Evolutionary conservation across 2,329 filamentous ascomycete genomes (phyloP), one percentile per base, ranked within the genome.

Genomic region (Elsinoe necatrix): DNA sequence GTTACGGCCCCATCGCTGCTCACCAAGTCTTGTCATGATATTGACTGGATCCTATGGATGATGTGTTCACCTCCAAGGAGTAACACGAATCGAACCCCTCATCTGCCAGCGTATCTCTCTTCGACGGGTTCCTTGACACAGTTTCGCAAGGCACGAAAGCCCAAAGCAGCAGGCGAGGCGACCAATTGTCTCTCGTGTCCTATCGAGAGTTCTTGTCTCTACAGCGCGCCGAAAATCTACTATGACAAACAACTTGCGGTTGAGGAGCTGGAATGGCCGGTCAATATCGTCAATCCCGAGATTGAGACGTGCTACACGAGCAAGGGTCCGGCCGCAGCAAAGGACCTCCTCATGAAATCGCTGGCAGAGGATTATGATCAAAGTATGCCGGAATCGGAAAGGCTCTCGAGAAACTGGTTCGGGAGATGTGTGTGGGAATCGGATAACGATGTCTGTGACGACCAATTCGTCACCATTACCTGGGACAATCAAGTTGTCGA

Each of bases 21-120:
- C 27, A 95, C 92, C 2, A 98, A 97, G 72, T 95, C 89, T 58
- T 97, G 93, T 64, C 93, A 98, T 66, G 93, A 98, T 64, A 87
- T 98, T 51, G 93, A 98, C 67, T 82, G 97, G 57, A 73, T 97
- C 3, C 76, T 97, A 14, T 98, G 93, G 93, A 74, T 97, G 47
- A 78, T 97, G 9, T 92, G 85, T 66, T 89, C 87, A 0, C 87
- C 89, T 0, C 70, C 79, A 0, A 42, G 25, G 16, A 56, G 61
- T 2, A 41, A 47, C 2, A 66, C 75, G 1, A 65, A 66, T 72
- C 61, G 62, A 21, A 69, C 75, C 12, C 80, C 86, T 0, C 91
- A 96, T 69, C 75, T 92, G 0, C 92, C 92, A 0, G 78, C 81
- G 4, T 81, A 78, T 1, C 78, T 97, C n/a, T 80, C 83, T 0